A percentile compares a stretch with the other conserved stretches of the same genome.
Evolutionary conservation across 345 rosid species (phyloP).

Genomic region (Lenwebbia sp.): DNA sequence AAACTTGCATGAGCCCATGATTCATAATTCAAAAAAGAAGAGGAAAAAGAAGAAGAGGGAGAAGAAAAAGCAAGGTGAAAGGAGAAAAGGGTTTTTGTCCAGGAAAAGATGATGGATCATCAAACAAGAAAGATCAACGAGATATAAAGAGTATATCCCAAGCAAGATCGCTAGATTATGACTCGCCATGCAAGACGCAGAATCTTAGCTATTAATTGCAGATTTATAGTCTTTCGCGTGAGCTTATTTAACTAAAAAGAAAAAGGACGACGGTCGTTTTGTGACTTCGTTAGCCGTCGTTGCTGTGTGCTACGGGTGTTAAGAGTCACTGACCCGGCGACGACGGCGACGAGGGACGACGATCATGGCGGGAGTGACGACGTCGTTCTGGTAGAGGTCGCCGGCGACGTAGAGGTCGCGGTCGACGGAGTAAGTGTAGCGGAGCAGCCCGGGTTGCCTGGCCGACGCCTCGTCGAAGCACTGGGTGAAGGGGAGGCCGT

Average conservation of each 20-base stretch:
- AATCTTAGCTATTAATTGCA: neutral
- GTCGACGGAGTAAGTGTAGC: conserved; percentile 60
- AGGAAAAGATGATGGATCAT: neutral
- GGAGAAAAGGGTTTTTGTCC: neutral
- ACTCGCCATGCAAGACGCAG: neutral
- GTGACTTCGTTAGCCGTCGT: too few species aligned
- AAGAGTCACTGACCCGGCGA: neutral
- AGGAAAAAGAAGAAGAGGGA: neutral
- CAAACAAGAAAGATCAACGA: neutral
- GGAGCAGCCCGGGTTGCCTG: conserved; percentile 53
- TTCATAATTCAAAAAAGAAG: neutral
- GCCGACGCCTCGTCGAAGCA: conserved; percentile 88
- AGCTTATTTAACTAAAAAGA: neutral
- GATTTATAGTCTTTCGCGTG: neutral
- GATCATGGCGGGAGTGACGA: conserved; percentile 80
- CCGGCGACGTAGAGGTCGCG: conserved; percentile 90
- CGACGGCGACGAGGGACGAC: conserved; percentile 79
- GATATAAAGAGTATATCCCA: neutral
- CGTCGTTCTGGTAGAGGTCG: conserved; percentile 68
- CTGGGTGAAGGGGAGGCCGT: conserved; percentile 72
- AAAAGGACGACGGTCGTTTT: too few species aligned
- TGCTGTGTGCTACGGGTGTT: too few species aligned
- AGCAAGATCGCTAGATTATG: neutral
- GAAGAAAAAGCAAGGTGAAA: neutral
- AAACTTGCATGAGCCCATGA: neutral